Base-by-base conservation (phyloP, 331 rosid genomes). In the Phaseolus coccineus region DNA sequence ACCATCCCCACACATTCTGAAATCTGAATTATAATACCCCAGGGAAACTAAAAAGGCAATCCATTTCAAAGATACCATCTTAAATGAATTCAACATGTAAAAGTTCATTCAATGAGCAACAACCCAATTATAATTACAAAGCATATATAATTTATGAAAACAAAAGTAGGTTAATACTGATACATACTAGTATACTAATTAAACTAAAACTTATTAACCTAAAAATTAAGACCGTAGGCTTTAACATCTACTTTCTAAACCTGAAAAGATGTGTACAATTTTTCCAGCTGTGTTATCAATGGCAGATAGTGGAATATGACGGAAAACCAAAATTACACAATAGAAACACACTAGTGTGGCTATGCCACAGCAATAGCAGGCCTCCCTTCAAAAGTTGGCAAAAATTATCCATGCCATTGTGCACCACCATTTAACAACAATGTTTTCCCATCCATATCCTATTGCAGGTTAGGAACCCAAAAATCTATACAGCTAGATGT, bases 31-130 rank as follows among this genome's bases (percentile, higher is more conserved):
- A n/a, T 53, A 22, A 63, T 50, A 47, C 27, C 65, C 24, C 24
- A 46, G 40, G 40, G 33, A 78, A 69, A 25, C 39, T 4, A 67
- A 40, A 15, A 64, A 63, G 9, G 28, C 69, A 14, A 40, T 53
- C 53, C 51, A 51, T 46, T 22, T 55, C 62, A 12, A 10, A 22
- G 30, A 55, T 55, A 12, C 5, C 46, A 19, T 19, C 52, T 50
- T 64, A 65, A 57, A 77, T 6, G 61, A 68, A 15, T 68, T 42
- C 59, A 78, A 28, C 64, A 12, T 25, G 48, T 48, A 33, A 37
- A 63, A 63, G 63, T 50, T 33, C 10, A 39, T 40, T 47, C 48
- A 48, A 7, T 25, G 24, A 51, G 16, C 53, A 77, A 55, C 70
- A 40, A 19, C 22, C 19, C 33, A 13, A 68, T 52, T 46, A 55